Base-by-base conservation (phyloP, 2,329 filamentous ascomycete species). In the Falciphora oryzae region DNA sequence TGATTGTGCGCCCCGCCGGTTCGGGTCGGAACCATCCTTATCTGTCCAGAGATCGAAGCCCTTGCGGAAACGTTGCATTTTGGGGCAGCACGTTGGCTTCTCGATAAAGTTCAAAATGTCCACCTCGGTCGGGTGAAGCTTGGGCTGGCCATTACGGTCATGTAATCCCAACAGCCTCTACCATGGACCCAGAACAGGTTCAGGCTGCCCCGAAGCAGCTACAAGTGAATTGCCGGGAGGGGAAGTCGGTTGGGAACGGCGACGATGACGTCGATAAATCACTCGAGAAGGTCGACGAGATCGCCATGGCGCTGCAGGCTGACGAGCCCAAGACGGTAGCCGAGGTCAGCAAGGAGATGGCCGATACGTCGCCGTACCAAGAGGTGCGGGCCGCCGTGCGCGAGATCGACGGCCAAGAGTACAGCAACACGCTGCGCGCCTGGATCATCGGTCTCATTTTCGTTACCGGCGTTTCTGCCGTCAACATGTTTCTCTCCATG, bases 391-490 rank as follows among this genome's bases (percentile, higher is more conserved):
- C 87, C 38, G 86, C 87, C 10, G 86, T 89, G 3, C 79, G 79
- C 63, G 88, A 89, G 71, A 85, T 83, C 68, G 87, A 89, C 71
- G 83, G 89, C 69, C 83, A 87, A 60, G 72, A 89, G 31, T 87
- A 87, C 1, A 87, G 85, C 75, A 89, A 87, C 72, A 90, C 88
- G 0, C 76, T 89, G 38, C 81, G 87, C 57, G 86, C 85, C 25
- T 89, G 87, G 87, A 79, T 79, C 1, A 88, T 89, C 66, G 87
- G 87, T 3, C 69, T 89, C 63, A 67, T 75, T 3, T 78, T 88
- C 29, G 83, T 86, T 13, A 75, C 84, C 1, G 61, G 86, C 7
- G 85, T 85, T 14, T 84, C 85, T 4, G 84, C 79, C 8, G 83
- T 83, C 77, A 89, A 89, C 73, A 87, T 86, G 11, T 76, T 89